Evolutionary conservation across 768 basidiomycete genomes (phyloP), one percentile per base, ranked within the genome.

Genomic region (Bullera alba): DNA sequence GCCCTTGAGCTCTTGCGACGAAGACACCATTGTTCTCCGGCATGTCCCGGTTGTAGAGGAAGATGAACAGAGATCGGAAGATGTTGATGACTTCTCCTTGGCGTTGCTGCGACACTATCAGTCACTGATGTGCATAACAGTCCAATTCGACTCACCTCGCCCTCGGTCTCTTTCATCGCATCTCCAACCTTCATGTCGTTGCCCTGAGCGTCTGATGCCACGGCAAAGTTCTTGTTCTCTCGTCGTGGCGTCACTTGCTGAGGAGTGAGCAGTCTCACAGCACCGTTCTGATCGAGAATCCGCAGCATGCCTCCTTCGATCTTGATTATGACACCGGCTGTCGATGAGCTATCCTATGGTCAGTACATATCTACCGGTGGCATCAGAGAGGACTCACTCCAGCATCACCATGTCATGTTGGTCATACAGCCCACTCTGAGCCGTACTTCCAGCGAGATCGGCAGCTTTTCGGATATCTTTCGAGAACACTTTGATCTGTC

Each of bases 381-480:
- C n/a, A 21, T 16, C 23, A 25, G 7, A 1, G 28, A 23, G 15
- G 12, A 79, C 89, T 59, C 71, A 93, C 91, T 97, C 93, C 15
- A 99, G 79, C 76, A 93, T 91, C 28, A 99, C 90, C 51, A 99
- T 75, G 68, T 99, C 93, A 65, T 99, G 95, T 35, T 96, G 73
- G 69, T 97, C 93, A 65, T 92, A 97, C 62, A 92, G 83, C 25
- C 91, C 92, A 27, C 91, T 84, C 35, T 85, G 78, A 61, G 91
- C 91, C 7, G 87, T 84, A 21, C 87, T 83, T 2, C 85, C 83
- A n/a, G 92, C 91, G 34, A 93, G 88, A 73, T 97, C 95, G 0
- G 95, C 92, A 25, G 95, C 95, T 69, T 93, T 91, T 60, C 95
- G 84, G 22, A 99, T 76, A 74, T 99, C 95, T 76, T 92, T 93